Conservation (phyloP, 2,329 filamentous ascomycete species). For the Apiospora malaysiana region DNA sequence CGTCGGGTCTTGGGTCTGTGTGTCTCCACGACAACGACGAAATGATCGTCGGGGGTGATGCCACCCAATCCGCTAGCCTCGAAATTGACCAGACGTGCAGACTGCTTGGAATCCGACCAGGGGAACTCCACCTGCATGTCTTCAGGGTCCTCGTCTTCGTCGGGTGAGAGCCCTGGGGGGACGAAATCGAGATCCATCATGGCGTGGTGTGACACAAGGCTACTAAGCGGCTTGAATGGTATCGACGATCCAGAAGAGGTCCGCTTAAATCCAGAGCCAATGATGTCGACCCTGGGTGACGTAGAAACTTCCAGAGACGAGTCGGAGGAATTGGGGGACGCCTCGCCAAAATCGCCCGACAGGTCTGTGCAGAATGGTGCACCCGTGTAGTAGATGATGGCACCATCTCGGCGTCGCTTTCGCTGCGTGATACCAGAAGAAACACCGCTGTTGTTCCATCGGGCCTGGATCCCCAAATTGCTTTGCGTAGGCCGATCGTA, state of each 20-base stretch:
- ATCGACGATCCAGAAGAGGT: conserved; percentile 57
- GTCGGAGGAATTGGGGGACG: conserved; percentile 51
- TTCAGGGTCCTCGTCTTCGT: conserved; percentile 42
- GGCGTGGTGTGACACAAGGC: conserved; percentile 37
- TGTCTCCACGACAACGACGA: conserved; percentile 61
- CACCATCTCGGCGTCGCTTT: conserved; percentile 68
- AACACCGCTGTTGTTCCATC: conserved; percentile 50
- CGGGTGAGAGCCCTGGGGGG: conserved; percentile 39
- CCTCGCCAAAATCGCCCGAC: conserved; percentile 66
- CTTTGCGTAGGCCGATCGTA: conserved; percentile 54
- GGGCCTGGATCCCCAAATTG: conserved; percentile 51
- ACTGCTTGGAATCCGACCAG: conserved; percentile 52
- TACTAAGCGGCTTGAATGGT: conserved; percentile 55
- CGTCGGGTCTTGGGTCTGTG: conserved; percentile 43
- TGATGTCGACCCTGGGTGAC: conserved; percentile 32
- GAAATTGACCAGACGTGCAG: conserved; percentile 44
- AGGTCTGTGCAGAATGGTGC: conserved; percentile 83
- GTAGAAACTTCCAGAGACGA: conserved; percentile 27
- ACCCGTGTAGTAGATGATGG: conserved; percentile 84
- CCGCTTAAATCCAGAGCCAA: conserved; percentile 35
- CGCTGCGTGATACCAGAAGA: conserved; percentile 55
- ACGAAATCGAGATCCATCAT: conserved; percentile 35
- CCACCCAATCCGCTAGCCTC: conserved; percentile 66
- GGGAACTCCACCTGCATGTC: conserved; percentile 51
- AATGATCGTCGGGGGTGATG: conserved; percentile 68